phyloP scores from a whole-genome alignment of 768 basidiomycete species.

The Mrakia hoshinonis region DNA sequence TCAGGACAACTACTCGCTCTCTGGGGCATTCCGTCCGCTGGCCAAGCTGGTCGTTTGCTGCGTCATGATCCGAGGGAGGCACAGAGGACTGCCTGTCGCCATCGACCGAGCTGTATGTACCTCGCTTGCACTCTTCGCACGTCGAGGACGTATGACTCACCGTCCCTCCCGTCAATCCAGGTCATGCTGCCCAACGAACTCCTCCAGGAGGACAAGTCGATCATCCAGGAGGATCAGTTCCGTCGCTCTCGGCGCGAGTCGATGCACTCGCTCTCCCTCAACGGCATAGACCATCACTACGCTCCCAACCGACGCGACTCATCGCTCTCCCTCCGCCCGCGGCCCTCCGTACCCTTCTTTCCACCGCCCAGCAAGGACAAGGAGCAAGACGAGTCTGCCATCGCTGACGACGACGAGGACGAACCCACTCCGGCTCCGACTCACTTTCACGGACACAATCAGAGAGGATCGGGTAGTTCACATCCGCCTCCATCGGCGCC shows the following conservation, averaged over 20 bases:
- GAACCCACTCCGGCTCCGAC: background rate
- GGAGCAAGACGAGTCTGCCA: constrained; percentile 38
- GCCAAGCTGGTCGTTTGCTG: constrained; percentile 78
- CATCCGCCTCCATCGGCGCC: no score
- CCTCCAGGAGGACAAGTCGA: constrained; percentile 29
- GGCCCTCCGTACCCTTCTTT: constrained; percentile 12
- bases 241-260: constrained; percentile 1
- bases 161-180: background rate
- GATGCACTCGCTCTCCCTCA: constrained; percentile 42
- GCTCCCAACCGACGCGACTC: background rate
- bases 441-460: no score
- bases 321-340: constrained; percentile 1
- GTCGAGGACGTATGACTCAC: background rate
- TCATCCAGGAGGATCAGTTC: constrained; percentile 25
- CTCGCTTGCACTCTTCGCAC: constrained; percentile 28
- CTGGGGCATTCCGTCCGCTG: constrained; percentile 64
- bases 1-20: constrained; percentile 73
- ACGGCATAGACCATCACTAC: constrained; percentile 46
- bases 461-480: background rate
- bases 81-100: constrained; percentile 77
- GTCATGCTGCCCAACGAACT: constrained; percentile 65
- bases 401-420: constrained; percentile 25
- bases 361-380: constrained; percentile 35
- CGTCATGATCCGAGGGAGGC: constrained; percentile 90
- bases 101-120: constrained; percentile 60